Percentiles rank a stretch among this genome's conserved stretches.
phyloP scores from a whole-genome alignment of 1,284 basidiomycete genomes.

The Mixia osmundae region DNA sequence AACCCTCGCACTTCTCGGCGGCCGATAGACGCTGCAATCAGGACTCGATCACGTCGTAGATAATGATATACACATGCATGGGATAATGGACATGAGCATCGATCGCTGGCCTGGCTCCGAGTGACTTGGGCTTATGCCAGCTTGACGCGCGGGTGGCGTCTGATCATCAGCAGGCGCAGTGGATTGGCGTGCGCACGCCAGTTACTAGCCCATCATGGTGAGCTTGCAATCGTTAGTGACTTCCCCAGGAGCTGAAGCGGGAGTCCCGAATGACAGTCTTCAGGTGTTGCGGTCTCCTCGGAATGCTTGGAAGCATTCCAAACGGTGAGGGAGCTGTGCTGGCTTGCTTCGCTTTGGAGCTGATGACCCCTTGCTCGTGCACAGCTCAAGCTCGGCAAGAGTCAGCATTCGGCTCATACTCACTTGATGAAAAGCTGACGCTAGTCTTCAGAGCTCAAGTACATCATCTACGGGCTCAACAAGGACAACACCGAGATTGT shows the following conservation, averaged over 20 bases:
- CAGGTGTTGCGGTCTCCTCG: constrained; percentile 42
- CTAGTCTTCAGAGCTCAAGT: constrained; percentile 34
- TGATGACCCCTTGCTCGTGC: not conserved
- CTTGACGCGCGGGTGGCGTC: too few relatives aligned
- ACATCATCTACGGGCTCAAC: constrained; percentile 59
- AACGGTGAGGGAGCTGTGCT: constrained; percentile 27
- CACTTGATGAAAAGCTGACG: not conserved
- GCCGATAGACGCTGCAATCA: too few relatives aligned
- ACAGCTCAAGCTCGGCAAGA: constrained; percentile 53
- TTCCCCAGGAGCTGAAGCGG: not conserved
- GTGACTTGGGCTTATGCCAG: too few relatives aligned
- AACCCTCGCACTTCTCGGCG: too few relatives aligned
- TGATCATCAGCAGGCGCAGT: too few relatives aligned
- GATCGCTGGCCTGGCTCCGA: too few relatives aligned
- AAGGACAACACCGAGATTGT: constrained; percentile 45
- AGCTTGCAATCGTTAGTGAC: not conserved
- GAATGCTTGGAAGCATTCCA: constrained; percentile 42
- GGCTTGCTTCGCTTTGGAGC: not conserved
- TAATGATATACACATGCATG: too few relatives aligned
- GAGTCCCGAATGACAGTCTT: constrained; percentile 31
- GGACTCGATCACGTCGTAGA: too few relatives aligned
- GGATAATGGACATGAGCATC: too few relatives aligned
- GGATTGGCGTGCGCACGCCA: too few relatives aligned
- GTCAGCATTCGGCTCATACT: constrained; percentile 9
- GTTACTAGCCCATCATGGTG: too few relatives aligned